Percentiles rank a stretch among this genome's conserved stretches.
phyloP scores from a whole-genome alignment of 225 moss, liverwort and hornwort species.

The Marchantia polymorpha region DNA sequence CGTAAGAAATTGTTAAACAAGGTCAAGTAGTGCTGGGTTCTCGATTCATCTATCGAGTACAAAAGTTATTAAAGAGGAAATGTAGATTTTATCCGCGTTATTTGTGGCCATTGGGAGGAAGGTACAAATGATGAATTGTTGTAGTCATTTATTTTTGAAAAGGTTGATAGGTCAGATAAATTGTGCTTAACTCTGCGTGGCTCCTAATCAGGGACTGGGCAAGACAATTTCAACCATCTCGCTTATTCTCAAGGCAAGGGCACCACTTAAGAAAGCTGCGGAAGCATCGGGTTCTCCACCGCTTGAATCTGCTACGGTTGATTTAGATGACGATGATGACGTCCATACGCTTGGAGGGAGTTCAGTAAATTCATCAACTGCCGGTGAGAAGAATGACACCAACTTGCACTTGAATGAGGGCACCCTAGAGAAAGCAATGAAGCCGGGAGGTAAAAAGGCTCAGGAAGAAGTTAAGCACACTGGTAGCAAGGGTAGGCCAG shows the following conservation, averaged over 20 bases:
- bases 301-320: conserved; percentile 55
- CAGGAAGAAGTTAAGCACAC: conserved; percentile 36
- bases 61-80: too few species aligned
- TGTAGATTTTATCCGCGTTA: too few species aligned
- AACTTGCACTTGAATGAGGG: neutral
- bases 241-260: conserved; percentile 81
- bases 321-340: conserved; percentile 85
- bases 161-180: neutral
- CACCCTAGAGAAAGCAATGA: conserved; percentile 15
- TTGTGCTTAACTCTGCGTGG: neutral
- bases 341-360: conserved; percentile 3
- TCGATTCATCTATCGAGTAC: too few species aligned
- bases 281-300: conserved; percentile 26
- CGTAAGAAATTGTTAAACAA: too few species aligned
- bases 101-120: too few species aligned
- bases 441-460: conserved; percentile 21
- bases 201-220: conserved; percentile 76
- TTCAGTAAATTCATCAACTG: neutral
- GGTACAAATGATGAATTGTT: too few species aligned
- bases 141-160: too few species aligned
- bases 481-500: conserved; percentile 69
- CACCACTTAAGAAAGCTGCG: conserved; percentile 56
- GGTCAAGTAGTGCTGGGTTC: too few species aligned
- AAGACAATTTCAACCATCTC: conserved; percentile 98
- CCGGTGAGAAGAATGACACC: neutral